Evolutionary conservation across 2,329 filamentous ascomycete genomes (phyloP).

Genomic region (Fusarium nelsonii): DNA sequence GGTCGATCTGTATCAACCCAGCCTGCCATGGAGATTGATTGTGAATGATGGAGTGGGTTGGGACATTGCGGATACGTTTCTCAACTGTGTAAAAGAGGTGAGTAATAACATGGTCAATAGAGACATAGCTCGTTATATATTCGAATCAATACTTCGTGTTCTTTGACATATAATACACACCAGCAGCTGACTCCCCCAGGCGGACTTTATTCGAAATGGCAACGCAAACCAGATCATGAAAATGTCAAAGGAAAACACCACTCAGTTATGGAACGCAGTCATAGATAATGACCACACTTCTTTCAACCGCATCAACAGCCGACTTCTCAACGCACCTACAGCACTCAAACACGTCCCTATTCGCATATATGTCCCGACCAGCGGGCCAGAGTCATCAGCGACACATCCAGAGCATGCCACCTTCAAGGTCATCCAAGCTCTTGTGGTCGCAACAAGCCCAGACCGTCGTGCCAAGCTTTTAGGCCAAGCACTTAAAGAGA

Average conservation of each 20-base stretch:
- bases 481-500: conserved; percentile 79
- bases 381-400: conserved; percentile 50
- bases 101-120: conserved; percentile 34
- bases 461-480: conserved; percentile 65
- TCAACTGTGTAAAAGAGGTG: conserved; percentile 74
- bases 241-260: conserved; percentile 85
- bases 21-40: conserved; percentile 66
- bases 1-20: conserved; percentile 68
- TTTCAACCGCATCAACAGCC: conserved; percentile 80
- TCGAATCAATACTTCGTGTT: neutral
- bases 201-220: conserved; percentile 88
- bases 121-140: too few relatives aligned
- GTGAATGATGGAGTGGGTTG: conserved; percentile 67
- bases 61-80: conserved; percentile 72
- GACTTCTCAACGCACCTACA: conserved; percentile 80
- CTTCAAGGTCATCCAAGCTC: conserved; percentile 81
- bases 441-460: conserved; percentile 66
- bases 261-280: conserved; percentile 84
- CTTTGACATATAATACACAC: neutral
- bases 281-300: conserved; percentile 79
- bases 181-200: conserved; percentile 56
- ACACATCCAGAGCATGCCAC: conserved; percentile 57
- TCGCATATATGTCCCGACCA: conserved; percentile 83
- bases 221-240: conserved; percentile 92
- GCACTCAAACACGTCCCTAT: conserved; percentile 87